Base-by-base conservation (phyloP, 306 rosid species). In the cucumber (Cucumis sativus) region DNA sequence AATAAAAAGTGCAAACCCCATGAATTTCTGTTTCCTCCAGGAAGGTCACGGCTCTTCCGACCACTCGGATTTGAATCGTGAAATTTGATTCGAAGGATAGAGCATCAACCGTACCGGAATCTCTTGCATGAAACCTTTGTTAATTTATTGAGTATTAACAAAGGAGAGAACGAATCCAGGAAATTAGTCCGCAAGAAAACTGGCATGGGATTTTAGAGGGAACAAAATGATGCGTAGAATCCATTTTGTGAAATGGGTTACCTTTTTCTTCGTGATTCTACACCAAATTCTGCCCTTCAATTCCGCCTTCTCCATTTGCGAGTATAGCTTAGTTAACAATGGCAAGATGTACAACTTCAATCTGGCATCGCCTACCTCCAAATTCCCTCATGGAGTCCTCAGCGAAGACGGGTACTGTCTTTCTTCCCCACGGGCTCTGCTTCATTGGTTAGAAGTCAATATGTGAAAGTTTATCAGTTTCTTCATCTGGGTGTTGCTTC, bases 321-420 rank as follows among this genome's bases (percentile, higher is more conserved):
- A 82, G 43, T 85, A 87, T 88, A 79, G 83, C 51, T 79, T 86
- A 63, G 39, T 43, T 64, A 87, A 83, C 66, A 80, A 76, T 28
- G 40, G 85, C 77, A 91, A 84, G 82, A 88, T 92, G 25, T 95
- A 95, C 84, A 85, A 85, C 86, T 95, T 84, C 79, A 83, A 84
- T 64, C 86, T 91, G 83, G 91, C 89, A 18, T 87, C 96, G 84
- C 93, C 97, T 33, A 74, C 80, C 55, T 89, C 85, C 21, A 63
- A 82, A 78, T 89, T 81, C 74, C 97, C 97, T 82, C 99, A 91
- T 45, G 99, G 99, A 79, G 63, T 89, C 71, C 92, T 85, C 86
- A 95, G 97, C 83, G 99, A 95, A 89, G 98, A 95, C 86, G 99
- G 99, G 97, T 94, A 73, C 76, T 49, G 51, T 41, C 79, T 77